Evolutionary conservation across 2,329 filamentous ascomycete species (phyloP), one percentile per base, ranked within the genome.

Genomic region (Epichloe sibirici): DNA sequence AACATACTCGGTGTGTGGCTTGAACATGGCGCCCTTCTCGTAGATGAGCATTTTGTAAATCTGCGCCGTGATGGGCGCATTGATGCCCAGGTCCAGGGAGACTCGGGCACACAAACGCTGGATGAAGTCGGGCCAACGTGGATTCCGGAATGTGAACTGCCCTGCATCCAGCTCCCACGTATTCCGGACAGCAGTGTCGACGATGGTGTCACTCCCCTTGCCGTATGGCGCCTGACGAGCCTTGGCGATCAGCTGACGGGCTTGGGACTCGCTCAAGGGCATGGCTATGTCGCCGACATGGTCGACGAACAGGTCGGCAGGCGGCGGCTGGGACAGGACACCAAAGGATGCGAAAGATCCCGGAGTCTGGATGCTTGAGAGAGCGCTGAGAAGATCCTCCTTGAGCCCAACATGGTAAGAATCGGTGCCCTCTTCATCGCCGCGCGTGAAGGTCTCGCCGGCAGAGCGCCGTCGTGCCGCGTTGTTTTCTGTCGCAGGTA

Each of bases 31-130:
- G 0, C 73, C 75, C 50, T 73, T 66, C 49, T 74, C 73, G 58
- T 77, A 78, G 2, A 78, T 58, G 3, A 76, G 61, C 61, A 78
- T 65, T 56, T 77, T 77, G 60, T 73, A 69, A 1, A 70, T 58
- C 46, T 74, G 62, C 2, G 69, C 69, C 1, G 49, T 56, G 48
- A 71, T 58, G 44, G 55, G 56, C 1, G 54, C 53, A 1, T 51
- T 50, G 48, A 73, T 61, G 1, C 68, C 69, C 9, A 75, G 59
- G 1, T 63, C 54, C 2, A 54, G 28, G 2, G 56, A 61, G 2
- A 69, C 64, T 3, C 49, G 42, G 0, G 11, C 8, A 2, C 65
- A 61, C 12, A 69, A 17, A 0, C n/a, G 11, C 0, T 61, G 4
- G 1, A 73, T 9, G 13, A 59, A 58, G 0, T 1, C 2, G 0